Base-by-base conservation (phyloP, 2,329 filamentous ascomycete genomes). In the Alternaria gansuensis region DNA sequence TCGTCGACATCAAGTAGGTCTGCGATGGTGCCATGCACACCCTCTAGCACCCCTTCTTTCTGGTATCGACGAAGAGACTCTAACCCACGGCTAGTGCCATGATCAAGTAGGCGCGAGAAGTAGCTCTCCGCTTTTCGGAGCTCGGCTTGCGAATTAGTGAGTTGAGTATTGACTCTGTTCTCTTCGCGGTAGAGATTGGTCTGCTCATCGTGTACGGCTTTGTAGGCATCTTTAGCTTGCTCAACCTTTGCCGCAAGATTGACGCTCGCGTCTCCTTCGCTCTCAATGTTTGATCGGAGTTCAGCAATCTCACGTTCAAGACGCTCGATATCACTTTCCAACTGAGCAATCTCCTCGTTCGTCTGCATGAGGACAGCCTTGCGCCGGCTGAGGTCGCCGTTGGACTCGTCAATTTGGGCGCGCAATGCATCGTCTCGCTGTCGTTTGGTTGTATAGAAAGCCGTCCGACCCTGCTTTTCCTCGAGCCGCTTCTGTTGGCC, bases 1-100 rank as follows among this genome's bases (percentile, higher is more conserved):
- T 97, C 92, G 57, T 84, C 87, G 48, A 97, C 92, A 54, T 93
- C 87, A 69, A 98, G 87, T n/a, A 99, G 85, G 75, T 99, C 96
- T 4, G 94, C 93, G 36, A 99, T 79, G 0, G 93, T 96, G 49
- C 96, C 95, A 74, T 97, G 96, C 2, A 95, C 92, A 26, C 95
- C 95, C 1, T 90, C 86, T 5, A 98, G 87, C 59, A 92, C 87
- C 63, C 90, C 83, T 66, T 96, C 88, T 46, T 87, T 85, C 78
- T 93, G 94, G 69, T 98, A 85, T 41, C 90, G 88, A 54, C 92
- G 88, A 17, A 99, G 90, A 3, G 91, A 90, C n/a, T 91, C 90
- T 44, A 99, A 83, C 70, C 94, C 95, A 49, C 91, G 87, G 57
- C 91, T 90, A 5, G 93, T 97, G 54, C 91, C 90, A 60, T 90